Percentiles rank a stretch among this genome's conserved stretches.
Conservation (phyloP, 2,329 filamentous ascomycete species). For the Calycina marina region DNA sequence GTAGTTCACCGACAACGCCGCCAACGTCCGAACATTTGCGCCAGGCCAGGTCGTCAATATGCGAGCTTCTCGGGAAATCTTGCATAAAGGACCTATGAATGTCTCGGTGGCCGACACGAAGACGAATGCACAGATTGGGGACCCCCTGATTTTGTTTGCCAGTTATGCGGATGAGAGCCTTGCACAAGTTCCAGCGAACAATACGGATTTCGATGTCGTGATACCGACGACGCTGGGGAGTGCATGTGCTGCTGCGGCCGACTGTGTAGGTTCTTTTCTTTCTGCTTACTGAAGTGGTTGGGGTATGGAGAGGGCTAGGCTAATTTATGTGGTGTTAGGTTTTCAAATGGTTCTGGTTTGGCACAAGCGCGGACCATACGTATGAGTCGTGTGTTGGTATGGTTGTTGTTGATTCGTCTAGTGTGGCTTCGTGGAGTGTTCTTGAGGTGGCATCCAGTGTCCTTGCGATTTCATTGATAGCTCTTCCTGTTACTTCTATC, state of each 20-base stretch:
- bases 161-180: constrained; percentile 32
- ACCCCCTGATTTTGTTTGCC: constrained; percentile 32
- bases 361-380: constrained; percentile 33
- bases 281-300: constrained; percentile 13
- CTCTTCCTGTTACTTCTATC: too few relatives aligned
- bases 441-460: too few relatives aligned
- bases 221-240: constrained; percentile 29
- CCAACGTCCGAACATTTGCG: constrained; percentile 28
- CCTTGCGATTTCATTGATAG: too few relatives aligned
- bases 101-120: constrained; percentile 35
- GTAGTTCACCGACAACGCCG: constrained; percentile 29
- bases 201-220: constrained; percentile 23
- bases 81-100: constrained; percentile 39
- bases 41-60: constrained; percentile 30
- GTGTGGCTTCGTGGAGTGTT: too few relatives aligned
- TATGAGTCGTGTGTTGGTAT: constrained; percentile 41
- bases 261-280: constrained; percentile 12
- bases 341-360: constrained; percentile 39
- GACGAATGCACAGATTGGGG: constrained; percentile 32
- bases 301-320: too few relatives aligned
- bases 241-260: constrained; percentile 14
- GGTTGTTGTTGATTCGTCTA: constrained; percentile 2
- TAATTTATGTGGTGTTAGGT: constrained; percentile 30
- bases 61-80: constrained; percentile 27
- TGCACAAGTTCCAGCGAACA: constrained; percentile 26